phyloP scores from a whole-genome alignment of 371 early-diverging fungal genomes.

The Apophysomyces variabilis region DNA sequence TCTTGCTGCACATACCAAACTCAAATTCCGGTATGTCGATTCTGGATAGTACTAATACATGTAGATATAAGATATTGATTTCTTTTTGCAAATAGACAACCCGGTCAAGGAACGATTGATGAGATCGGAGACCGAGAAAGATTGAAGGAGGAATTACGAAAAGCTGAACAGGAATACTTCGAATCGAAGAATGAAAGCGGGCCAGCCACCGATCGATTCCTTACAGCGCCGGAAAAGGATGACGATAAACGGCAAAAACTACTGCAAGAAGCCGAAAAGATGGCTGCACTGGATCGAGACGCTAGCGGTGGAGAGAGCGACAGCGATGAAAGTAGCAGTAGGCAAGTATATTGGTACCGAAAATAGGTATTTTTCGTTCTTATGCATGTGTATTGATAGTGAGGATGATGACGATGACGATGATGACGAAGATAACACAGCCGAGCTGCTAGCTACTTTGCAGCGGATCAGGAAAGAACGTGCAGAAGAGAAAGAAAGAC shows the following conservation, averaged over 20 bases:
- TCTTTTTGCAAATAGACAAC: constrained; percentile 58
- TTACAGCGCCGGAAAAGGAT: constrained; percentile 33
- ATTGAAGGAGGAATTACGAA: constrained; percentile 69
- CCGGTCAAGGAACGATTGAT: constrained; percentile 77
- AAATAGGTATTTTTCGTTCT: background rate
- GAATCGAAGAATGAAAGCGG: constrained; percentile 50
- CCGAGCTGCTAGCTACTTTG: constrained; percentile 86
- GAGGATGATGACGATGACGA: constrained; percentile 62
- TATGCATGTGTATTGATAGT: constrained; percentile 1
- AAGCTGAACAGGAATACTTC: constrained; percentile 72
- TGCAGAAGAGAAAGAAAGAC: constrained; percentile 90
- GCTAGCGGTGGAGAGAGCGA: constrained; percentile 67
- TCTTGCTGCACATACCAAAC: constrained; percentile 84
- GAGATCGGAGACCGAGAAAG: constrained; percentile 67
- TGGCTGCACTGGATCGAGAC: constrained; percentile 65
- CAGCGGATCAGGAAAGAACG: constrained; percentile 95
- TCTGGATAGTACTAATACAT: background rate
- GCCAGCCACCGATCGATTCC: constrained; percentile 25
- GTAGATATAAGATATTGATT: background rate
- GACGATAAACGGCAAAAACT: constrained; percentile 36
- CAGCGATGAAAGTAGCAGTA: constrained; percentile 38
- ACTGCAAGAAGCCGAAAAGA: constrained; percentile 44
- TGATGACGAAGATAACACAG: constrained; percentile 94
- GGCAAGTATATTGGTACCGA: constrained; percentile 15
- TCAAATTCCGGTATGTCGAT: constrained; percentile 75